phyloP scores from a whole-genome alignment of 805 yeast genomes.

The Hanseniaspora clermontiae region DNA sequence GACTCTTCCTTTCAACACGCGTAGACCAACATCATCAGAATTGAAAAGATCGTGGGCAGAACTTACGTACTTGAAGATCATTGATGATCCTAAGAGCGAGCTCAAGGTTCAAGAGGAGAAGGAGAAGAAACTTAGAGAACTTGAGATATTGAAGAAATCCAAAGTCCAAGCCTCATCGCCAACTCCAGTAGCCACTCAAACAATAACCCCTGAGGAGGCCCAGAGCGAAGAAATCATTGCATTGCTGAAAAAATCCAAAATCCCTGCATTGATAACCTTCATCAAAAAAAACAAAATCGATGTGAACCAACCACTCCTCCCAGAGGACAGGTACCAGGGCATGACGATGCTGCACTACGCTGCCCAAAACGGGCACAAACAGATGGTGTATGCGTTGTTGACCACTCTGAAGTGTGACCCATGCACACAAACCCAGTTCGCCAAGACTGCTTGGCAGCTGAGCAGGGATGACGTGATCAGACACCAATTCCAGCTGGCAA shows the following conservation, averaged over 20 bases:
- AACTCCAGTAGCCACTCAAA: slow-evolving; percentile 31
- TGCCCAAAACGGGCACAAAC: slow-evolving; percentile 49
- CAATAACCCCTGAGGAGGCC: background rate
- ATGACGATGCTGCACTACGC: slow-evolving; percentile 56
- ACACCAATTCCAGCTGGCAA: slow-evolving; percentile 53
- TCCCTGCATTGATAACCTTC: slow-evolving; percentile 57
- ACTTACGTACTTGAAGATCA: slow-evolving; percentile 45
- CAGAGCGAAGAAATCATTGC: slow-evolving; percentile 47
- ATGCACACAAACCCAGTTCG: slow-evolving; percentile 36
- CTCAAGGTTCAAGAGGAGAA: slow-evolving; percentile 20
- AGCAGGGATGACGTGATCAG: slow-evolving; percentile 36
- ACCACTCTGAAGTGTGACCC: slow-evolving; percentile 63
- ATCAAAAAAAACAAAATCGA: slow-evolving; percentile 45
- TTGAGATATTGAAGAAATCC: slow-evolving; percentile 23
- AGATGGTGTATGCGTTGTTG: slow-evolving; percentile 51
- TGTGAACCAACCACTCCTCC: slow-evolving; percentile 43
- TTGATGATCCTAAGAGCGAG: slow-evolving; percentile 36
- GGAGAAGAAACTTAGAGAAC: slow-evolving; percentile 19
- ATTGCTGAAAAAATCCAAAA: slow-evolving; percentile 57
- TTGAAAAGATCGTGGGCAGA: slow-evolving; percentile 75
- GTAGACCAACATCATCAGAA: slow-evolving; percentile 71
- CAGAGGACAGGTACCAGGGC: slow-evolving; percentile 35
- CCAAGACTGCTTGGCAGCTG: slow-evolving; percentile 60
- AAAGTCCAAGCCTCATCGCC: slow-evolving; percentile 16
- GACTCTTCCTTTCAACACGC: slow-evolving; percentile 77